Conservation (phyloP, 1,139 yeast genomes). For the Debaryomyces udenii region DNA sequence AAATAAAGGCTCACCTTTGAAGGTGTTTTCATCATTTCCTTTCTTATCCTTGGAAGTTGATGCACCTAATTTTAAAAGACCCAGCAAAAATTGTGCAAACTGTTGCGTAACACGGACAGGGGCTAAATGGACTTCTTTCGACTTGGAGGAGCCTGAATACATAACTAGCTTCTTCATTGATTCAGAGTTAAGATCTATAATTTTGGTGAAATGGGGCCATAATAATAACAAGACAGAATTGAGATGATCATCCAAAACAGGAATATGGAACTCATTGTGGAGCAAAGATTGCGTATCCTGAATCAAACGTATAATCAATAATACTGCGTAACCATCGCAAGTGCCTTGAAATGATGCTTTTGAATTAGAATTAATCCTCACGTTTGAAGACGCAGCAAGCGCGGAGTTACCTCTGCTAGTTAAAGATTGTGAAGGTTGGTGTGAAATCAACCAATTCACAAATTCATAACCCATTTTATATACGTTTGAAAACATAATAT, state of each 20-base stretch:
- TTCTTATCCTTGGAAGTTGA: constrained; percentile 18
- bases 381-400: constrained; percentile 16
- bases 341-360: constrained; percentile 31
- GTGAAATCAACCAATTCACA: constrained; percentile 41
- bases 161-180: constrained; percentile 52
- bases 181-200: constrained; percentile 78
- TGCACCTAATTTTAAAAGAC: constrained; percentile 61
- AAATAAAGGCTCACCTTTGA: constrained; percentile 68
- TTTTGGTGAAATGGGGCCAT: constrained; percentile 85
- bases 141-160: constrained; percentile 17
- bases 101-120: constrained; percentile 69
- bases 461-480: constrained; percentile 47
- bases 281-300: constrained; percentile 66
- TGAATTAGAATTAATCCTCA: constrained; percentile 22
- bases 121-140: constrained; percentile 52
- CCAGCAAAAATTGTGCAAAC: constrained; percentile 74
- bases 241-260: constrained; percentile 74
- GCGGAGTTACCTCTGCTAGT: constrained; percentile 22
- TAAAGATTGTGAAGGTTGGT: constrained; percentile 26
- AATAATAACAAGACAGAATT: constrained; percentile 65
- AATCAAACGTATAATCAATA: constrained; percentile 74
- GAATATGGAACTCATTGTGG: constrained; percentile 65
- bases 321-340: constrained; percentile 76
- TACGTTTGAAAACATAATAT: constrained; percentile 56
- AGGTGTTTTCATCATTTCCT: constrained; percentile 22